Evolutionary conservation across 1,284 basidiomycete species (phyloP).

Genomic region (Ganoderma boninense): DNA sequence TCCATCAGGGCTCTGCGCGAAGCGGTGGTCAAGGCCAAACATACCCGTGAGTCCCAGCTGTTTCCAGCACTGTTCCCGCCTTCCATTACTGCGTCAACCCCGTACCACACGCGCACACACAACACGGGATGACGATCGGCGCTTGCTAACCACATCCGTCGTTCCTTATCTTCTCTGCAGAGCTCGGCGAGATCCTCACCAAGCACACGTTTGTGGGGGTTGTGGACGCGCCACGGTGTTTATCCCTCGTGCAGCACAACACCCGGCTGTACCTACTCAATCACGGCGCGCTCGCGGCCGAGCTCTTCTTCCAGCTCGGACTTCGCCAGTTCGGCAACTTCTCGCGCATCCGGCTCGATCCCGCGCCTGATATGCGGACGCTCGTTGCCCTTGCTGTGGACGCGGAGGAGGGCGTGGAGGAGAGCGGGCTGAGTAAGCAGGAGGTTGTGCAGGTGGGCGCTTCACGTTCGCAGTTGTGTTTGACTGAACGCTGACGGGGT

Average conservation of each 20-base stretch:
- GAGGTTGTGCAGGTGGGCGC: conserved; percentile 76
- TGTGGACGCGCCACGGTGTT: conserved; percentile 78
- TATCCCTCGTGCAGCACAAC: conserved; percentile 88
- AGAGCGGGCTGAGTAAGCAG: conserved; percentile 58
- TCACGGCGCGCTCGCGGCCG: conserved; percentile 87
- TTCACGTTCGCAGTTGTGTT: conserved; percentile 3
- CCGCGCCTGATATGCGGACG: conserved; percentile 77
- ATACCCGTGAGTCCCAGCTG: conserved; percentile 64
- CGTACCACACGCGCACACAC: not conserved
- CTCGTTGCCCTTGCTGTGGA: conserved; percentile 85
- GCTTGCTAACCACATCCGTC: not conserved
- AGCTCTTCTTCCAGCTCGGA: conserved; percentile 95
- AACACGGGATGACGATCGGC: not conserved
- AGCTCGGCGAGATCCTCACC: conserved; percentile 83
- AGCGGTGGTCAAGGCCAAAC: conserved; percentile 65
- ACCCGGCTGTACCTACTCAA: conserved; percentile 93
- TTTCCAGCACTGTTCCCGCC: not conserved
- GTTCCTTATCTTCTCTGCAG: conserved; percentile 49
- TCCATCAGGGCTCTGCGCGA: conserved; percentile 81
- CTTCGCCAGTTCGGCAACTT: conserved; percentile 93
- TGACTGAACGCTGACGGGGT: not conserved
- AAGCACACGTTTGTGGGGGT: conserved; percentile 95
- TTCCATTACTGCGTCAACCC: not conserved
- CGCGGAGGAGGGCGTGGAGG: conserved; percentile 65
- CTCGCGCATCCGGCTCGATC: conserved; percentile 80